Evolutionary conservation across 495 filamentous ascomycete genomes (phyloP).

Genomic region (Podospora conica): DNA sequence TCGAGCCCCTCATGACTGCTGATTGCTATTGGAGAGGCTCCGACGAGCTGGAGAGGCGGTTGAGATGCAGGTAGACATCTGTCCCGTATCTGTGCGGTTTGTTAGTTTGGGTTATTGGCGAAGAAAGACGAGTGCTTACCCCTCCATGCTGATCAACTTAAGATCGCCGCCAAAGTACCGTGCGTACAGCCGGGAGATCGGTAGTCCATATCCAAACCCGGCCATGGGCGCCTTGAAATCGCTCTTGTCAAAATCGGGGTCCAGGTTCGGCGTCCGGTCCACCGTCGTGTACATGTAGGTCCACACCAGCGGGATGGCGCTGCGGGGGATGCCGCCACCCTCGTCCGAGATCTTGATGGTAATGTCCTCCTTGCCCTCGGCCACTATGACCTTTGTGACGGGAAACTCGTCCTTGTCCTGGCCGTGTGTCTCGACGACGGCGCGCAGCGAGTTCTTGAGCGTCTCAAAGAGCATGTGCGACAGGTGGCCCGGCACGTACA

Average conservation of each 20-base stretch:
- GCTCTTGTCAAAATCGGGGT: slow-evolving; percentile 97
- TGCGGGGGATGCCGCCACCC: slow-evolving; percentile 88
- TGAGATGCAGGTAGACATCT: slow-evolving; percentile 96
- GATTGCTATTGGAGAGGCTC: slow-evolving; percentile 97
- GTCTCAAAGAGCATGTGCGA: slow-evolving; percentile 99
- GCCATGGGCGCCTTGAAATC: slow-evolving; percentile 99
- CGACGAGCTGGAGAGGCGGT: slow-evolving; percentile 88
- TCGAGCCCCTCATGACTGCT: slow-evolving; percentile 84
- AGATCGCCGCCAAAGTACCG: slow-evolving; percentile 96
- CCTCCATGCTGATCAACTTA: slow-evolving; percentile 98
- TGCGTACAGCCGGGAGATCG: slow-evolving; percentile 89
- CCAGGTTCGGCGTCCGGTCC: slow-evolving; percentile 86
- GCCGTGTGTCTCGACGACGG: slow-evolving; percentile 93
- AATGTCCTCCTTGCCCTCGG: slow-evolving; percentile 96
- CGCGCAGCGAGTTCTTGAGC: slow-evolving; percentile 93
- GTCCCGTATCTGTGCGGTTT: slow-evolving; percentile 73
- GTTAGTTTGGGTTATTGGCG: background rate
- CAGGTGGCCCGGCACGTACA: slow-evolving; percentile 97
- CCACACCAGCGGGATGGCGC: slow-evolving; percentile 91
- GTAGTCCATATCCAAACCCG: slow-evolving; percentile 92
- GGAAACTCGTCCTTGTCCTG: slow-evolving; percentile 93
- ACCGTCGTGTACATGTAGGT: slow-evolving; percentile 99
- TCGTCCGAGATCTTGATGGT: slow-evolving; percentile 97
- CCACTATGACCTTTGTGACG: slow-evolving; percentile 92
- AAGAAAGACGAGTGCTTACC: slow-evolving; percentile 52